A percentile compares a stretch with the other conserved stretches of the same genome.
These are phyloP conservation scores for Didymella exigua DNA, from an alignment of 2,329 filamentous ascomycete species.

Conservation along the genomic window DNA sequence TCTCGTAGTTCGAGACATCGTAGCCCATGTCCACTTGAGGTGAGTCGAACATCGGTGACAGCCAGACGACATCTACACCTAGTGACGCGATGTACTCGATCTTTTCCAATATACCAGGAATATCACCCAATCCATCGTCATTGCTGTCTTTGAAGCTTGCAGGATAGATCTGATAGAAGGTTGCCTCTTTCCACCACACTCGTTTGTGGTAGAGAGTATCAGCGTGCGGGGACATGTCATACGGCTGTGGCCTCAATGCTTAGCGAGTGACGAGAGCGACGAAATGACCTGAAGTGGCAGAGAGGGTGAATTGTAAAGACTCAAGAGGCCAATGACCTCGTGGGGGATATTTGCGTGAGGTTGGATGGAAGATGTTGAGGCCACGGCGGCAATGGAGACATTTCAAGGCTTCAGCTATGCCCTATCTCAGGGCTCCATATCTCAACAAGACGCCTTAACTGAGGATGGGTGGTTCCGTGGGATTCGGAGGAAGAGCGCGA, in stretches of 20 bases:
- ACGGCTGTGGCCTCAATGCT: background rate
- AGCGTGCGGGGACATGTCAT: slow-evolving; percentile 34
- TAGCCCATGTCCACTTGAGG: slow-evolving; percentile 74
- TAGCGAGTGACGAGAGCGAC: no score
- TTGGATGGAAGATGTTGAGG: background rate
- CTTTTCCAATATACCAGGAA: slow-evolving; percentile 67
- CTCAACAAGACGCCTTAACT: background rate
- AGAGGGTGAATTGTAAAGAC: no score
- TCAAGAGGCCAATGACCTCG: no score
- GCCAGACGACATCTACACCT: slow-evolving; percentile 70
- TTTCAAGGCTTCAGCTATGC: background rate
- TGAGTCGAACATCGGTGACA: slow-evolving; percentile 68
- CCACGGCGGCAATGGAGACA: background rate
- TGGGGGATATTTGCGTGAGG: no score
- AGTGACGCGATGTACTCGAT: slow-evolving; percentile 62
- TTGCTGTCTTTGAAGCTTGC: slow-evolving; percentile 58
- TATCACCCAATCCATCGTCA: slow-evolving; percentile 65
- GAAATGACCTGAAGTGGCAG: no score
- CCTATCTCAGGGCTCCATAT: background rate
- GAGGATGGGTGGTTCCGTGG: background rate
- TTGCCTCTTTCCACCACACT: slow-evolving; percentile 55
- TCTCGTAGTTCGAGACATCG: slow-evolving; percentile 71
- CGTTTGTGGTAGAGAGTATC: slow-evolving; percentile 31
- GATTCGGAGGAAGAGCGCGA: background rate
- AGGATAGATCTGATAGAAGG: slow-evolving; percentile 55